Conservation (phyloP, 164 flowering plant genomes). For the Nelumbo lutea region DNA sequence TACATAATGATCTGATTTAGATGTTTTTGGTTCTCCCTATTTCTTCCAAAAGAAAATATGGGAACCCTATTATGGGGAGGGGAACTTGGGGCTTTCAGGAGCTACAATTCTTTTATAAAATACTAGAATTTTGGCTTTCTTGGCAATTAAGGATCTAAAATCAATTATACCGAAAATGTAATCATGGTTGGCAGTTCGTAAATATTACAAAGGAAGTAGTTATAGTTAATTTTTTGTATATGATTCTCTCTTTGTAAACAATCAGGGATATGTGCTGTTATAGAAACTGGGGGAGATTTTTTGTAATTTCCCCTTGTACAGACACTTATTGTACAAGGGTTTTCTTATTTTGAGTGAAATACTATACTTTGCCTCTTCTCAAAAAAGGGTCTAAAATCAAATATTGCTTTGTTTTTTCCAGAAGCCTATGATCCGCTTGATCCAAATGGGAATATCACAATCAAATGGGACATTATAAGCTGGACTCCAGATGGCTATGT, state of each 20-base stretch:
- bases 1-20: no score
- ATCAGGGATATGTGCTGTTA: not conserved
- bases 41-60: no score
- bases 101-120: not conserved
- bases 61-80: not conserved
- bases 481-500: constrained; percentile 88
- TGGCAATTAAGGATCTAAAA: not conserved
- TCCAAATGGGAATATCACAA: constrained; percentile 73
- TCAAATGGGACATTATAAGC: constrained; percentile 67
- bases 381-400: constrained; percentile 1
- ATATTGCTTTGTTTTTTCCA: constrained; percentile 20
- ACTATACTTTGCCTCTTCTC: not conserved
- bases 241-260: no score
- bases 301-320: not conserved
- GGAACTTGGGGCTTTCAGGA: not conserved
- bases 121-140: not conserved
- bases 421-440: constrained; percentile 77
- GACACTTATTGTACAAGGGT: not conserved
- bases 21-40: no score
- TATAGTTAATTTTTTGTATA: no score
- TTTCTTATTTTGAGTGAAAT: not conserved
- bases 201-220: no score
- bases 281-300: not conserved
- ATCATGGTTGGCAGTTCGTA: no score
- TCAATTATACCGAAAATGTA: not conserved